Conservation (phyloP, 176 grass and related monocot species). For the Stipa capillata region DNA sequence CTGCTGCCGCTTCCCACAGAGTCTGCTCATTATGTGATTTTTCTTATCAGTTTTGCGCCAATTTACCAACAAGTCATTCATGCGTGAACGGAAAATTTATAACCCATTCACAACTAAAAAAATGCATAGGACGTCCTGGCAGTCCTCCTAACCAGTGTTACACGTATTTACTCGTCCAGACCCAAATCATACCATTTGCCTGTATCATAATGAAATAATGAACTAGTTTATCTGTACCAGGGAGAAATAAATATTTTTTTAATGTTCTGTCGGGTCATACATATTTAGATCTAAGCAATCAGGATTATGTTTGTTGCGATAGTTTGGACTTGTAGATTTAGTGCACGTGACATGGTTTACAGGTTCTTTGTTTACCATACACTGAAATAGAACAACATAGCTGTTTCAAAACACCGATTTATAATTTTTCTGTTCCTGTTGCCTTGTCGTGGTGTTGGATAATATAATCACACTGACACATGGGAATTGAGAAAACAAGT, state of each 20-base stretch:
- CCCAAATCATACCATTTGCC: background rate
- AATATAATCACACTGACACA: background rate
- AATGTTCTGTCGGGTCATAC: background rate
- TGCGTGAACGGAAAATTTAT: background rate
- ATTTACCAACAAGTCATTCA: background rate
- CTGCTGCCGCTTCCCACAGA: too few species aligned
- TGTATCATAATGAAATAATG: background rate
- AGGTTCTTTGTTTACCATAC: background rate
- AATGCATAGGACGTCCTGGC: background rate
- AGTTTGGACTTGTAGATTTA: background rate
- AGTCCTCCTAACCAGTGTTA: too few species aligned
- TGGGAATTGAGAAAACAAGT: too few species aligned
- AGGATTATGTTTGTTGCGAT: too few species aligned
- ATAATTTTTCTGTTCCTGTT: background rate
- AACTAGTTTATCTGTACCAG: background rate
- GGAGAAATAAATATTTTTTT: background rate
- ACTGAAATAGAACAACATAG: background rate
- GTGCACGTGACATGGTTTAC: background rate
- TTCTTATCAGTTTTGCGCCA: too few species aligned
- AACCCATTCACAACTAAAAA: background rate
- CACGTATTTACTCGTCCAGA: background rate
- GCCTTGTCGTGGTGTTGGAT: background rate
- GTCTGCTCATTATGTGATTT: too few species aligned
- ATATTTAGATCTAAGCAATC: background rate
- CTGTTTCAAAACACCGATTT: background rate